Evolutionary conservation across 192 early-diverging fungal species (phyloP).

Genomic region (Coemansia sp.): DNA sequence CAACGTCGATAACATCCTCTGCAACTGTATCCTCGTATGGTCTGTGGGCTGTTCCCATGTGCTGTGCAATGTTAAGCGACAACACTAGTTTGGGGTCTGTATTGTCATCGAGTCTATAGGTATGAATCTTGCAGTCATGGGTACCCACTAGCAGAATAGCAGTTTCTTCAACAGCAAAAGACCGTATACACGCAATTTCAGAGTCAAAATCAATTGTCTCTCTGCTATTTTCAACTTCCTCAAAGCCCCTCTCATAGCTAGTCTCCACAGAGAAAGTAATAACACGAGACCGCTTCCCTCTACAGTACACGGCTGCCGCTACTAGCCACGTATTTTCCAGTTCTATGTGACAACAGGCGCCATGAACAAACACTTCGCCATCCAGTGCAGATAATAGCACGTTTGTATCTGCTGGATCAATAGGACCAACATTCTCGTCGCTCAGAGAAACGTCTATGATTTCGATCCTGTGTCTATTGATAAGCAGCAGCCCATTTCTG

Average conservation of each 20-base stretch:
- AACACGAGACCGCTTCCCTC: background rate
- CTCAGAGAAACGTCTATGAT: background rate
- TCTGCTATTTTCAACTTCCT: background rate
- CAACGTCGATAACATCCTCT: conserved; percentile 4
- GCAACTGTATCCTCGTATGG: background rate
- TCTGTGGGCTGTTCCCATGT: background rate
- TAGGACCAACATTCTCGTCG: background rate
- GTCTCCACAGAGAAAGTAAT: background rate
- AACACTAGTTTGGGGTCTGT: background rate
- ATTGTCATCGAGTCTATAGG: conserved; percentile 2
- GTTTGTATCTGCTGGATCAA: background rate
- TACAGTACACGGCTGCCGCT: background rate
- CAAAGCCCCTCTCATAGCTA: background rate
- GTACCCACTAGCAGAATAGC: conserved; percentile 21
- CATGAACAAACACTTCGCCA: conserved; percentile 28
- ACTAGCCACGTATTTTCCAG: background rate
- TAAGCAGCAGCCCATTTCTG: conserved; percentile 13
- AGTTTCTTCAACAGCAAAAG: conserved; percentile 11
- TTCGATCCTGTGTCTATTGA: conserved; percentile 11
- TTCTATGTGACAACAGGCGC: conserved; percentile 14
- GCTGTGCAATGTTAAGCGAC: background rate
- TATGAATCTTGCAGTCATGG: conserved; percentile 13
- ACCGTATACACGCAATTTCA: conserved; percentile 31
- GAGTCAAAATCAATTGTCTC: conserved; percentile 6
- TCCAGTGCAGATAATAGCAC: background rate